Conservation (phyloP, 495 filamentous ascomycete species). For the Extremus antarcticus region DNA sequence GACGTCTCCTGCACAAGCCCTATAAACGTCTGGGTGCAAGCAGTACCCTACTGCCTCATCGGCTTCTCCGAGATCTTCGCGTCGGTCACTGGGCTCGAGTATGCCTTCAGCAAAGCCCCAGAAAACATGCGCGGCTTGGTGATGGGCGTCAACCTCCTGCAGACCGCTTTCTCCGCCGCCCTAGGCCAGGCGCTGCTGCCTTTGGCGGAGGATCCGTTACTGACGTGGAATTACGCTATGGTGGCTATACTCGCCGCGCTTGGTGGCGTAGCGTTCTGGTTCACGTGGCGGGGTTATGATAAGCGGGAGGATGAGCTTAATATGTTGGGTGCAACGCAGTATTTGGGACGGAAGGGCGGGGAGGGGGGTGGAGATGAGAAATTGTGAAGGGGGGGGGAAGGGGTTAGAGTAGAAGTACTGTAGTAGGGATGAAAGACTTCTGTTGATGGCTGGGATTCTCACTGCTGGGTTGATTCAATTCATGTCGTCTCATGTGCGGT, state of each 20-base stretch:
- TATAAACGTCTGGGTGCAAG: slow-evolving; percentile 33
- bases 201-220: slow-evolving; percentile 50
- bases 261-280: slow-evolving; percentile 52
- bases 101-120: slow-evolving; percentile 61
- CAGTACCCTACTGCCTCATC: slow-evolving; percentile 39
- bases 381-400: background rate
- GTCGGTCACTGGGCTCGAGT: slow-evolving; percentile 58
- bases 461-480: no score
- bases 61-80: slow-evolving; percentile 59
- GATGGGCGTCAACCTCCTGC: slow-evolving; percentile 53
- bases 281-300: slow-evolving; percentile 48
- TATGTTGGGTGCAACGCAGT: background rate
- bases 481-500: no score
- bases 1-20: slow-evolving; percentile 38
- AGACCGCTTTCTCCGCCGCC: slow-evolving; percentile 36
- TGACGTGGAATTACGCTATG: slow-evolving; percentile 48
- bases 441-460: no score
- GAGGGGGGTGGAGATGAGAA: background rate
- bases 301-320: slow-evolving; percentile 56
- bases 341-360: background rate
- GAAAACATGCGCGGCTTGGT: slow-evolving; percentile 58
- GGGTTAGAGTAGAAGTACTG: no score
- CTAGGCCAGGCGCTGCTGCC: slow-evolving; percentile 46
- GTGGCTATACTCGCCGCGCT: slow-evolving; percentile 52
- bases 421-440: no score